Percentiles rank a stretch among this genome's conserved stretches.
Conservation (phyloP, 768 basidiomycete genomes). For the Leccinum rimulosum region DNA sequence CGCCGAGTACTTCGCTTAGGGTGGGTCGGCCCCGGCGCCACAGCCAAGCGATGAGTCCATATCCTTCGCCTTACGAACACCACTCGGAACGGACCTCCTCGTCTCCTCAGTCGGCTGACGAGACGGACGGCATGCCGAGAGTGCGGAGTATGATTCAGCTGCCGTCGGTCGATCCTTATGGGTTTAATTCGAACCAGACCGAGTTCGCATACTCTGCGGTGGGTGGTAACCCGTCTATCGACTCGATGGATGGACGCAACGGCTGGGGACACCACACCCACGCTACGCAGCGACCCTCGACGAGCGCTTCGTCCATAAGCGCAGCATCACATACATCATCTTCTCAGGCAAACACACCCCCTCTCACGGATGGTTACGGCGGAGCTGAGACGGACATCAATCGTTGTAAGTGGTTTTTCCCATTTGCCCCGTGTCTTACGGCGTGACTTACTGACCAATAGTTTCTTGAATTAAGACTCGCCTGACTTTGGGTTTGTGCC, state of each 20-base stretch:
- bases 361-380: conserved; percentile 62
- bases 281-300: conserved; percentile 58
- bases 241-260: conserved; percentile 37
- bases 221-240: conserved; percentile 40
- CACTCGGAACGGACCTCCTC: conserved; percentile 67
- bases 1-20: conserved; percentile 52
- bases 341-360: conserved; percentile 80
- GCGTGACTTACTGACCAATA: conserved; percentile 47
- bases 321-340: conserved; percentile 75
- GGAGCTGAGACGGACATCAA: conserved; percentile 70
- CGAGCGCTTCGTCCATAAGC: conserved; percentile 70
- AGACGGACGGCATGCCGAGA: conserved; percentile 54
- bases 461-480: conserved; percentile 54
- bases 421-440: conserved; percentile 29
- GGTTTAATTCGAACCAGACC: conserved; percentile 61
- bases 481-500: conserved; percentile 84
- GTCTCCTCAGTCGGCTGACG: conserved; percentile 64
- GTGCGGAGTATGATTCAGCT: conserved; percentile 84
- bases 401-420: conserved; percentile 64
- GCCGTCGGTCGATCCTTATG: conserved; percentile 67
- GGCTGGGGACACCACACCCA: conserved; percentile 42
- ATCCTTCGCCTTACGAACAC: conserved; percentile 79
- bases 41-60: conserved; percentile 85
- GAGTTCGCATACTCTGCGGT: conserved; percentile 82
- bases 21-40: conserved; percentile 74